Evolutionary conservation across 2,329 filamentous ascomycete genomes (phyloP), one percentile per base, ranked within the genome.

Genomic region (Exophiala xenobiotica): DNA sequence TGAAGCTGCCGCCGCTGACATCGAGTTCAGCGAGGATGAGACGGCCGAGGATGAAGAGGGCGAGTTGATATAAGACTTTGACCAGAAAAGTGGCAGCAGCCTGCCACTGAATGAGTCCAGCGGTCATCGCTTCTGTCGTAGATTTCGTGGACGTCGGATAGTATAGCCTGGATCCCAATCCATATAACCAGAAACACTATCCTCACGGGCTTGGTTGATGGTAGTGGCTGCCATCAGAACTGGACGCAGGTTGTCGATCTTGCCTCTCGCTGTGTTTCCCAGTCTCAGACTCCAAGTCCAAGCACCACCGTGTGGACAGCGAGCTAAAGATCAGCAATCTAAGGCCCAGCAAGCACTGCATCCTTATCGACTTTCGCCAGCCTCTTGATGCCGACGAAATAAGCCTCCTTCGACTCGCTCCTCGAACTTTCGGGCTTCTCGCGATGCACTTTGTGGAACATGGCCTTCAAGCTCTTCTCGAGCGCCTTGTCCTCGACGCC

Each of bases 401-500:
- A 97, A 2, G 85, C 79, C 69, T 97, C 93, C 67, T 83, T 89
- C 1, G 87, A 91, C 74, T 89, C 87, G 68, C 79, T 87, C 65
- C 93, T 81, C 29, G 92, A 97, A 5, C 90, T 88, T 49, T 95
- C 87, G 1, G 95, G 93, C 70, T 99, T 99, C 68, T 95, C 87
- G 53, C 91, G 79, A 63, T 87, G 78, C 1, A 99, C 93, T 61
- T 82, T 88, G 14, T 75, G 72, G 66, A 99, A 99, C 62, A 96
- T 73, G 42, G 78, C 81, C 67, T 81, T 88, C 33, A 99, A 75
- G 61, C 82, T 81, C 55, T 72, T 76, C 72, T 96, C 90, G 8
- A 99, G 71, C 1, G 74, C 75, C 70, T 88, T 91, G 65, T 97
- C 92, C 68, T 96, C 91, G 4, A 78, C 69, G 3, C 93, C 93